Evolutionary conservation across 805 yeast genomes (phyloP).

Genomic region (Zygoascus bituminiphila): DNA sequence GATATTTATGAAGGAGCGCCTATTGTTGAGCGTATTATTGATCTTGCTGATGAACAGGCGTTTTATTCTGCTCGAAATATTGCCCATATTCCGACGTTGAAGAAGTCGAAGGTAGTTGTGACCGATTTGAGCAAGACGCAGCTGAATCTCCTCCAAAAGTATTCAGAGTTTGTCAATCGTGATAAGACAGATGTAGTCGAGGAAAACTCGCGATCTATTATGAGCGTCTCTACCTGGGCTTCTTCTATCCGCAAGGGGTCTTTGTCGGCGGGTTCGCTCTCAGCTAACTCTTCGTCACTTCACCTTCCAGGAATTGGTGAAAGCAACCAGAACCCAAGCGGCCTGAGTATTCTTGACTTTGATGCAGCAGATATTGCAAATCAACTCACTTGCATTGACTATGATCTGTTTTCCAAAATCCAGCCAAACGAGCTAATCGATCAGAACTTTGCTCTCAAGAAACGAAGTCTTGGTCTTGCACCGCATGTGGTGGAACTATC

Average conservation of each 20-base stretch:
- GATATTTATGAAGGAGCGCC: conserved; percentile 17
- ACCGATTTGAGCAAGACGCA: conserved; percentile 5
- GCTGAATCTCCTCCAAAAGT: conserved; percentile 7
- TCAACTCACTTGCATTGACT: conserved; percentile 30
- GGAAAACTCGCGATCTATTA: conserved; percentile 8
- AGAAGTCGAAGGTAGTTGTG: not conserved
- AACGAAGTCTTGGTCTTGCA: conserved; percentile 25
- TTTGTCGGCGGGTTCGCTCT: conserved; percentile 2
- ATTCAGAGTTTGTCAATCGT: conserved; percentile 9
- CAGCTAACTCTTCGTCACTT: conserved; percentile 3
- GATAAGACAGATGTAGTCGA: conserved; percentile 4
- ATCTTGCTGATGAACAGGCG: conserved; percentile 8
- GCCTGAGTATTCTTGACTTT: conserved; percentile 21
- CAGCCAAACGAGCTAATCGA: conserved; percentile 28
- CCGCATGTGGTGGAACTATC: conserved; percentile 28
- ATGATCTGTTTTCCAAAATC: conserved; percentile 22
- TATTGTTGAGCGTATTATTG: conserved; percentile 15
- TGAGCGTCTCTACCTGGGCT: conserved; percentile 14
- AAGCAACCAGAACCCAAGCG: not conserved
- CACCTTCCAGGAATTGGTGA: not conserved
- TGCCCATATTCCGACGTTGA: not conserved
- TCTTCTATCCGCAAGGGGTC: conserved; percentile 8
- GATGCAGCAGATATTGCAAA: conserved; percentile 28
- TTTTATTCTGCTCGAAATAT: not conserved
- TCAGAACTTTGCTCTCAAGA: conserved; percentile 26